These are phyloP conservation scores for Penicillium lividum DNA, from an alignment of 495 filamentous ascomycete genomes.

Conservation along the genomic window DNA sequence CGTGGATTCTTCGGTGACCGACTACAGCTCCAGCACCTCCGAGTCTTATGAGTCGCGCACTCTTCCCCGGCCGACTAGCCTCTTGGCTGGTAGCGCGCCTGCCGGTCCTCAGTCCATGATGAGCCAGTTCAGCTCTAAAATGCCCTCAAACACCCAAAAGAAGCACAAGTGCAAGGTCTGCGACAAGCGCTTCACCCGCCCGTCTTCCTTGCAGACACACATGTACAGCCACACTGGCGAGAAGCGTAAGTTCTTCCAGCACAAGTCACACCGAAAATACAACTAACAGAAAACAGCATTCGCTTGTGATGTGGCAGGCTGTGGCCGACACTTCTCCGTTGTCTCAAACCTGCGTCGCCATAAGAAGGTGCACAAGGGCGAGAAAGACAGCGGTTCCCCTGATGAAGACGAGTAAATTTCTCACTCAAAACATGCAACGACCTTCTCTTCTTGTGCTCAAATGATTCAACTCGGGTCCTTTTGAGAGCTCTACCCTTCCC, in stretches of 20 bases:
- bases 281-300: conserved; percentile 67
- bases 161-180: conserved; percentile 99
- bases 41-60: conserved; percentile 89
- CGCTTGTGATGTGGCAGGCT: conserved; percentile 90
- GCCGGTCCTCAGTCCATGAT: conserved; percentile 97
- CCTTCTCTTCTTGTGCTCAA: conserved; percentile 13
- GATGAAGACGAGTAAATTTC: conserved; percentile 48
- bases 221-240: conserved; percentile 99
- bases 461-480: not conserved
- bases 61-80: conserved; percentile 72
- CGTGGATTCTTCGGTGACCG: conserved; percentile 87
- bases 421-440: conserved; percentile 10
- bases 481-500: conserved; percentile 15
- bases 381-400: conserved; percentile 51
- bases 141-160: conserved; percentile 94
- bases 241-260: conserved; percentile 75
- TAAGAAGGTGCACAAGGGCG: conserved; percentile 94
- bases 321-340: conserved; percentile 95
- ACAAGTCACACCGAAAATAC: not conserved
- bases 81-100: conserved; percentile 65
- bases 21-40: conserved; percentile 84
- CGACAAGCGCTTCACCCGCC: conserved; percentile 96
- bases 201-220: conserved; percentile 94
- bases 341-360: conserved; percentile 95
- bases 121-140: conserved; percentile 97